These are phyloP conservation scores for Apiospora phragmitis DNA, from an alignment of 2,329 filamentous ascomycete genomes.

Conservation along the genomic window DNA sequence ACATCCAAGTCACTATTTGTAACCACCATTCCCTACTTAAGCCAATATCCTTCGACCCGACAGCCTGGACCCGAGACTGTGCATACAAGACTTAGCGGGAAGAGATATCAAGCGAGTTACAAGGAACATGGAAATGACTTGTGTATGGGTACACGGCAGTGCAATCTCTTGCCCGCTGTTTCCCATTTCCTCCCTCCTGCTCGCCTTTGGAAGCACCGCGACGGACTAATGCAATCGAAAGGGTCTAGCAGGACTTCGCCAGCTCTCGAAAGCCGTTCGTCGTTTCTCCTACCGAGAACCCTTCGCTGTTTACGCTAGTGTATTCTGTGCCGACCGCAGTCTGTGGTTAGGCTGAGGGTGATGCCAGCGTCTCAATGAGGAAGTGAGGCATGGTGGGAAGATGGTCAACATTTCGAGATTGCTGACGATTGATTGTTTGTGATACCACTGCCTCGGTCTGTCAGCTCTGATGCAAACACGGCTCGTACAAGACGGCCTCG, in stretches of 20 bases:
- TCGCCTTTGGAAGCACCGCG: not conserved
- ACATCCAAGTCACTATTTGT: not conserved
- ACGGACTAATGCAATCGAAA: not conserved
- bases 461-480: not conserved
- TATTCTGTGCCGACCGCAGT: not conserved
- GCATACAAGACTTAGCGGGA: not conserved
- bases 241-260: not conserved
- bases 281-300: not conserved
- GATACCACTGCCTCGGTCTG: too few relatives aligned
- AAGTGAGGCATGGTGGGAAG: not conserved
- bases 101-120: not conserved
- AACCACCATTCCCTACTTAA: not conserved
- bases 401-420: not conserved
- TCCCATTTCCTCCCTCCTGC: not conserved
- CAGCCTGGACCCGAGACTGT: not conserved
- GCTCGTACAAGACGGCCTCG: not conserved
- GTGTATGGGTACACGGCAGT: conserved; percentile 7
- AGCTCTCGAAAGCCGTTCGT: not conserved
- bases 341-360: not conserved
- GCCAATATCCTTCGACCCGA: not conserved
- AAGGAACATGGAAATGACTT: not conserved
- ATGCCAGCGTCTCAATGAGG: not conserved
- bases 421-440: not conserved
- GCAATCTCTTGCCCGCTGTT: not conserved
- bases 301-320: not conserved